Evolutionary conservation across 1,139 yeast species (phyloP), one percentile per base, ranked within the genome.

Genomic region (Saccharomyces pastorianus): DNA sequence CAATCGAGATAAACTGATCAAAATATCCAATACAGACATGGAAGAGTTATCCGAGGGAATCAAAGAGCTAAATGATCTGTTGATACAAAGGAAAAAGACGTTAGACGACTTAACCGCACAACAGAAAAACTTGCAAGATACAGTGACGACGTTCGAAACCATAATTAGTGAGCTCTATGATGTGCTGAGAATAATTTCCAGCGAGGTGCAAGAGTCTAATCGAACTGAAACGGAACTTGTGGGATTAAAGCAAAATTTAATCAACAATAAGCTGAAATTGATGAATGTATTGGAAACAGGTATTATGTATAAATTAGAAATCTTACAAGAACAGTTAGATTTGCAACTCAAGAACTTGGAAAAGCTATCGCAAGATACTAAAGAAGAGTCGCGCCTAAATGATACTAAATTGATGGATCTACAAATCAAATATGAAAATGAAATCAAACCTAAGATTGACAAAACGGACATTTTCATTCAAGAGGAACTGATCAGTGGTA

Each of bases 1-100:
- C 53, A 85, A 83, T 55, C 72, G 81, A 47, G 89, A 83, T 53
- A 79, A 78, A 56, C 72, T 88, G 51, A 77, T 80, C 56, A 78
- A 79, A 32, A 85, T 84, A 61, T 75, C 84, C 13, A 77, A 81
- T 48, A 83, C 85, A 51, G 83, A 88, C 50, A 81, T 88, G 8
- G 79, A 77, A 29, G 77, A 79, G 32, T 72, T 87, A 17, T 76
- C 75, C 49, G 77, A 76, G 58, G 76, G 82, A 27, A 82, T 85
- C 29, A 72, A 75, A 9, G 87, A 84, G 56, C 74, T 87, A 69
- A 73, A 75, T 46, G 67, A 67, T n/a, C 76, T 81, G 13, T 72
- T 84, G 26, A 68, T 71, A 8, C 71, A 71, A 3, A 80, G 78
- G 56, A 76, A 76, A 52, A 66, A 67, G 2, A 69, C 71, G 7